Evolutionary conservation across 495 filamentous ascomycete species (phyloP), one percentile per base, ranked within the genome.

Genomic region (Umbilicaria muhlenbergii): DNA sequence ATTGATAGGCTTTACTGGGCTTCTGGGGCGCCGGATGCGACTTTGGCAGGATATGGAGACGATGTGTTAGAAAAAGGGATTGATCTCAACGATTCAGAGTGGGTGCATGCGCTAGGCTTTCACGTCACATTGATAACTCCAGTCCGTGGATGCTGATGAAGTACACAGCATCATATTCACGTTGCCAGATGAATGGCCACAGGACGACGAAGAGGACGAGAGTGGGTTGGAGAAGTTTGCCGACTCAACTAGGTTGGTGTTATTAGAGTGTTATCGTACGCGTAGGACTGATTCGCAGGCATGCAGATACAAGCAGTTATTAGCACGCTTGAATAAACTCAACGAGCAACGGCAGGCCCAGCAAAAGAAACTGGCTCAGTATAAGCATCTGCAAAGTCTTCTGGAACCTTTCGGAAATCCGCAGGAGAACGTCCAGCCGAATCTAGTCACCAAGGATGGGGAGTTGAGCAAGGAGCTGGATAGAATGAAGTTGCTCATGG

Each of bases 391-490:
- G 36, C 67, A 70, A 35, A 58, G 55, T 6, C 54, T 83, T n/a
- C 57, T 87, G 0, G 64, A 66, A 33, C 76, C 75, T 0, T 81
- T 83, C 47, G 51, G 66, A 32, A 56, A 73, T 5, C 68, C 74
- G 1, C 62, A 67, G 38, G 54, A 65, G 32, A 68, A 66, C 36
- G 73, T 93, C 18, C 85, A 93, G 52, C 77, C 78, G 17, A 92
- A 89, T 59, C 62, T 93, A 14, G 69, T 86, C 10, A 81, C 75
- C 12, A 71, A 73, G 36, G 78, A 85, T 58, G 80, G 79, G n/a
- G 75, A 80, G 50, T 56, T 93, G 17, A 74, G 76, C 48, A 63
- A 67, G 34, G 86, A 92, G 59, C 54, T 93, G 48, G 75, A 81
- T 53, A 77, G 71, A 50, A 88, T 85, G 77, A 71, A 79, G 33